phyloP scores from a whole-genome alignment of 768 basidiomycete genomes.

The Sporobolomyces pararoseus region DNA sequence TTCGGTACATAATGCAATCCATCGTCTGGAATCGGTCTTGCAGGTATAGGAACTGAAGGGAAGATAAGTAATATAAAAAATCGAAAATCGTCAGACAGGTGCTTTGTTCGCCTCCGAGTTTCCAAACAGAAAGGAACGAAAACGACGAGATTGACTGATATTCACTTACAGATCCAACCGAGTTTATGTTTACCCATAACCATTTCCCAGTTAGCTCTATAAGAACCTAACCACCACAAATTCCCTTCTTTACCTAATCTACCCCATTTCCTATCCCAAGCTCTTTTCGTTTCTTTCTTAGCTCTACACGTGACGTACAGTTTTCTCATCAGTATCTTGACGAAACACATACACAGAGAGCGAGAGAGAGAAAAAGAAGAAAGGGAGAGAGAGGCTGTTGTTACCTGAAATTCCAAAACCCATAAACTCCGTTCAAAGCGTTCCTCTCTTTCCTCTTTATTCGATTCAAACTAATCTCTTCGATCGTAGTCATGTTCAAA shows the following conservation, averaged over 20 bases:
- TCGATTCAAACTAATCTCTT: slow-evolving; percentile 36
- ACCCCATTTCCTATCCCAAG: slow-evolving; percentile 39
- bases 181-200: slow-evolving; percentile 37
- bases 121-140: no score
- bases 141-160: no score
- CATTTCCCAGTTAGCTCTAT: slow-evolving; percentile 36
- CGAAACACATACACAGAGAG: no score
- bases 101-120: no score
- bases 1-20: slow-evolving; percentile 37
- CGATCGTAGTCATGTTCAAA: slow-evolving; percentile 43
- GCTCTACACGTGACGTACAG: not conserved
- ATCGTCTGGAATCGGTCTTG: slow-evolving; percentile 8
- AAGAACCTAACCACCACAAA: slow-evolving; percentile 42
- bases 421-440: slow-evolving; percentile 11
- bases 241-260: slow-evolving; percentile 34
- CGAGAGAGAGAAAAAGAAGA: not conserved
- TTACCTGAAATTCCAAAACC: slow-evolving; percentile 28
- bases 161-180: slow-evolving; percentile 39
- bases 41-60: slow-evolving; percentile 41
- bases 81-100: no score
- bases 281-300: slow-evolving; percentile 8
- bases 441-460: slow-evolving; percentile 27
- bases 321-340: no score
- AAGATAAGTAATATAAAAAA: no score
- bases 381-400: not conserved